phyloP scores from a whole-genome alignment of 2,329 filamentous ascomycete genomes.

The Ceratocystis variospora region DNA sequence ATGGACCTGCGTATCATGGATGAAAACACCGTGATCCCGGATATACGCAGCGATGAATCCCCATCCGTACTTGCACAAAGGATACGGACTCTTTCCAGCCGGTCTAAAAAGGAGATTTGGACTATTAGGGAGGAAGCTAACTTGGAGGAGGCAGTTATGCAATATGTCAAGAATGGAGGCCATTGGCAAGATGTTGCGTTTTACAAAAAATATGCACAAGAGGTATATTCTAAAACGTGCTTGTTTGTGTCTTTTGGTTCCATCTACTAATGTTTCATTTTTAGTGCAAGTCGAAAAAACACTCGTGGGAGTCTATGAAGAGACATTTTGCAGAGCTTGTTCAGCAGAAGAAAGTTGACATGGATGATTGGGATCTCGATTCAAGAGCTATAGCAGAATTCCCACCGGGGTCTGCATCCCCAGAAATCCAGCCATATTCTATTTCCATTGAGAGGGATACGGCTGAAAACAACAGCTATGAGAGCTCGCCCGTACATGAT shows the following conservation, averaged over 20 bases:
- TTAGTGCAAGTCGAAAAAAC: constrained; percentile 4
- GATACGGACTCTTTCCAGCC: constrained; percentile 13
- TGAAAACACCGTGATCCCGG: not conserved
- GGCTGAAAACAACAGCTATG: too few species aligned
- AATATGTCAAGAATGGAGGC: constrained; percentile 18
- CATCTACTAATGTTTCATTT: not conserved
- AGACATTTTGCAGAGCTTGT: constrained; percentile 16
- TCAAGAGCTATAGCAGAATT: not conserved
- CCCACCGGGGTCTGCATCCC: not conserved
- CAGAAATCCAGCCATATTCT: not conserved
- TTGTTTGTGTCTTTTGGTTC: not conserved
- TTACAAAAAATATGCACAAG: constrained; percentile 16
- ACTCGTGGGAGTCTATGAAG: constrained; percentile 12
- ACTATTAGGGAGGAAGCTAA: constrained; percentile 11
- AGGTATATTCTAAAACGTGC: constrained; percentile 8
- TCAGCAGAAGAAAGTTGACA: constrained; percentile 12
- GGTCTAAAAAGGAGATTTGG: constrained; percentile 13
- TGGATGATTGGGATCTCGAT: constrained; percentile 15
- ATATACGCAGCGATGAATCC: constrained; percentile 13
- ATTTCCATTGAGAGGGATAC: too few species aligned
- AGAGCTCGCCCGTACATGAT: too few species aligned
- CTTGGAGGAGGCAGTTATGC: constrained; percentile 14
- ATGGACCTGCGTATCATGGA: not conserved
- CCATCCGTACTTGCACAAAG: constrained; percentile 15
- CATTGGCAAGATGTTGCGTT: constrained; percentile 18